Evolutionary conservation across 768 basidiomycete genomes (phyloP).

Genomic region (Phanerochaete sordida): DNA sequence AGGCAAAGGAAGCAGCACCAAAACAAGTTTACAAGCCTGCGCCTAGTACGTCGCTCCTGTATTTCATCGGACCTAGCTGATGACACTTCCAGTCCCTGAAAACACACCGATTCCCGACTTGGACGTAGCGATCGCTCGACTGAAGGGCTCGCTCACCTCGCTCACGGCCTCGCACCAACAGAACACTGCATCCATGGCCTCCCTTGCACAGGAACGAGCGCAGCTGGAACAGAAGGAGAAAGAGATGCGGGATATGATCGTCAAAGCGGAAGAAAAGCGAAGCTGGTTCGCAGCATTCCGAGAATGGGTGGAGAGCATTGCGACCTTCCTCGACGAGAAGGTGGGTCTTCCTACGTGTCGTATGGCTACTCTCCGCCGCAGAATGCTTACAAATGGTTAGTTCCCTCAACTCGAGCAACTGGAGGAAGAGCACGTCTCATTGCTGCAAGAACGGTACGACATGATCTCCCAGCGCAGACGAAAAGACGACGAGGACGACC

Average conservation of each 20-base stretch:
- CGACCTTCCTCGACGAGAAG: slow-evolving; percentile 87
- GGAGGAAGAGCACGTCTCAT: slow-evolving; percentile 69
- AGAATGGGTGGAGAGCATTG: slow-evolving; percentile 80
- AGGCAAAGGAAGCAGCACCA: slow-evolving; percentile 31
- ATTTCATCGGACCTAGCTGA: background rate
- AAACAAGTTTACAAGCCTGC: slow-evolving; percentile 69
- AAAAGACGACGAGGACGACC: slow-evolving; percentile 80
- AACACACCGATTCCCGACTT: slow-evolving; percentile 62
- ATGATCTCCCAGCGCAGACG: slow-evolving; percentile 66
- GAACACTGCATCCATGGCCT: slow-evolving; percentile 52
- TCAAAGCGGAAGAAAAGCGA: slow-evolving; percentile 70
- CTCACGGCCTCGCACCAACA: slow-evolving; percentile 66
- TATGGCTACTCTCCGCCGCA: background rate
- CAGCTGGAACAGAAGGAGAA: slow-evolving; percentile 65
- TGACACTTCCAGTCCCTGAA: slow-evolving; percentile 53
- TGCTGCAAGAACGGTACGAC: slow-evolving; percentile 69
- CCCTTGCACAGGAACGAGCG: slow-evolving; percentile 57
- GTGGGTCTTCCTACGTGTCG: too few species aligned
- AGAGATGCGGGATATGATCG: slow-evolving; percentile 74
- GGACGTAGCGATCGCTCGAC: slow-evolving; percentile 52
- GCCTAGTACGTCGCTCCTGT: slow-evolving; percentile 47
- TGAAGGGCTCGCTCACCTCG: slow-evolving; percentile 56
- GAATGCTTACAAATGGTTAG: slow-evolving; percentile 33
- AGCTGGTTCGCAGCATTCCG: slow-evolving; percentile 78
- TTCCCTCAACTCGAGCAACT: slow-evolving; percentile 75